These are phyloP conservation scores for Brasilioporus rufonigricans DNA, from an alignment of 768 basidiomycete species.

Conservation along the genomic window DNA sequence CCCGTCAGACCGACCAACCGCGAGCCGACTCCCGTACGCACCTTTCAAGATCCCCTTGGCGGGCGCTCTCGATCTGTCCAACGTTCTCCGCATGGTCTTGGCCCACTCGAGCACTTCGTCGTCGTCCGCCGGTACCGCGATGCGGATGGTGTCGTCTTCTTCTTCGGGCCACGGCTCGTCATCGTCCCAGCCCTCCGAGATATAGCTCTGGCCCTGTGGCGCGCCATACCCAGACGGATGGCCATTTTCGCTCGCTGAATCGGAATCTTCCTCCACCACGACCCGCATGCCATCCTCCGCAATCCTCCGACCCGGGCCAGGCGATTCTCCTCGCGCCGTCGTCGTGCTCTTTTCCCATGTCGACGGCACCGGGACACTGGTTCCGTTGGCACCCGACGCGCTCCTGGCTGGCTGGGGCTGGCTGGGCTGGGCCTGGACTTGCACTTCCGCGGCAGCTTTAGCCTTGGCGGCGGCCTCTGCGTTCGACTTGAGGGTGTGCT, in stretches of 20 bases:
- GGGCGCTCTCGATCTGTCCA: constrained; percentile 65
- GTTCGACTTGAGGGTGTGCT: constrained; percentile 88
- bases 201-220: constrained; percentile 37
- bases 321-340: constrained; percentile 47
- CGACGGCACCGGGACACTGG: constrained; percentile 43
- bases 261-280: constrained; percentile 70
- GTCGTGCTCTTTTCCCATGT: constrained; percentile 86
- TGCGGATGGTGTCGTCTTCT: constrained; percentile 72
- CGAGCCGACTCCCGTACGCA: constrained; percentile 17
- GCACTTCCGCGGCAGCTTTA: constrained; percentile 32
- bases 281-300: constrained; percentile 67
- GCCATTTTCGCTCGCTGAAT: constrained; percentile 54
- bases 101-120: constrained; percentile 78
- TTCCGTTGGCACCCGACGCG: constrained; percentile 25
- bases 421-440: constrained; percentile 20
- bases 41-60: constrained; percentile 86
- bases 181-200: constrained; percentile 71
- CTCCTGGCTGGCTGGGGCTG: constrained; percentile 24
- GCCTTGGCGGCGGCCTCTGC: constrained; percentile 47
- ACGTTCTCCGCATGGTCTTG: constrained; percentile 63
- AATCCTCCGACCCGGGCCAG: constrained; percentile 44
- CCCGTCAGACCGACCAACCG: constrained; percentile 3
- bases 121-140: constrained; percentile 36
- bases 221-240: constrained; percentile 37
- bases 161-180: constrained; percentile 77